Conservation (phyloP, 352 stramenopile genomes). For the Elongisporangium anandrum region DNA sequence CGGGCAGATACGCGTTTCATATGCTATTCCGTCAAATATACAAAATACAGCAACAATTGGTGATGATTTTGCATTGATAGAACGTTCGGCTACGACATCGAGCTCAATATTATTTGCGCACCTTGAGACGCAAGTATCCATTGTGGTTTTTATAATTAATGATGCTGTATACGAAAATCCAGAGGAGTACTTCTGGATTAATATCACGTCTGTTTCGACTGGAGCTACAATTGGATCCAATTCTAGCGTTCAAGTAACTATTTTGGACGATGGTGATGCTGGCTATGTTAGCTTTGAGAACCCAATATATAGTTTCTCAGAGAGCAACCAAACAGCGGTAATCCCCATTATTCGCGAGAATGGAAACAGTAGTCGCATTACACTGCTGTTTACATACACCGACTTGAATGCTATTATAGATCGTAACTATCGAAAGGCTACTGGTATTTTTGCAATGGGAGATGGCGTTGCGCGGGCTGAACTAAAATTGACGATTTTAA, state of each 20-base stretch:
- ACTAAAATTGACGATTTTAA: slow-evolving; percentile 49
- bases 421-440: slow-evolving; percentile 34
- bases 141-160: slow-evolving; percentile 38
- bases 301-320: slow-evolving; percentile 19
- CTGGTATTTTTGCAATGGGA: slow-evolving; percentile 26
- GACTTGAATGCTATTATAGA: slow-evolving; percentile 35
- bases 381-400: slow-evolving; percentile 29
- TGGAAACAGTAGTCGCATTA: slow-evolving; percentile 32
- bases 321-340: slow-evolving; percentile 23
- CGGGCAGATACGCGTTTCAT: slow-evolving; percentile 30
- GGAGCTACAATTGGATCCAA: slow-evolving; percentile 33
- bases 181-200: slow-evolving; percentile 37
- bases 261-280: slow-evolving; percentile 62
- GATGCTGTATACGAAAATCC: slow-evolving; percentile 35
- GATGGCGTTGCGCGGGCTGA: slow-evolving; percentile 25
- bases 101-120: slow-evolving; percentile 29
- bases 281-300: slow-evolving; percentile 45
- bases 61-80: slow-evolving; percentile 25
- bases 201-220: slow-evolving; percentile 15
- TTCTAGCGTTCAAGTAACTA: slow-evolving; percentile 24
- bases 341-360: slow-evolving; percentile 43
- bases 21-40: slow-evolving; percentile 6
- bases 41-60: slow-evolving; percentile 21
- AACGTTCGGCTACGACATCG: slow-evolving; percentile 7
- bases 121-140: slow-evolving; percentile 14